Evolutionary conservation across 306 rosid genomes (phyloP).

Genomic region (Corylus heterophylla): DNA sequence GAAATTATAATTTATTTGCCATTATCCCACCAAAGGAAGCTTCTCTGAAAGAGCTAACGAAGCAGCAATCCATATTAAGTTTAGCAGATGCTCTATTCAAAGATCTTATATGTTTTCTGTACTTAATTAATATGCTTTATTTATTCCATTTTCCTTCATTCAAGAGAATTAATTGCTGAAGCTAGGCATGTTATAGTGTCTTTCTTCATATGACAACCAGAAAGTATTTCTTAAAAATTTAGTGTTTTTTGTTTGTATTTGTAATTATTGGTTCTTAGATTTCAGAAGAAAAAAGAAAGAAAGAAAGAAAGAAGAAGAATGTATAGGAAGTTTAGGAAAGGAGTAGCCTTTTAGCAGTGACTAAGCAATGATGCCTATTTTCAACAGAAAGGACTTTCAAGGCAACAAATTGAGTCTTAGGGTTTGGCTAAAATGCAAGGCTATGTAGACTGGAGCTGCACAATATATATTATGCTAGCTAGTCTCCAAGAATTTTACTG

Average conservation of each 20-base stretch:
- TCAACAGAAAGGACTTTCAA: too few species aligned
- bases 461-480: neutral
- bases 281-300: too few species aligned
- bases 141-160: neutral
- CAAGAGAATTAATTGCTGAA: neutral
- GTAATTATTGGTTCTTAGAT: too few species aligned
- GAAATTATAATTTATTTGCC: slow-evolving; percentile 13
- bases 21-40: slow-evolving; percentile 42
- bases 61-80: neutral
- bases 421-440: too few species aligned
- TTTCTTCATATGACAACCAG: neutral
- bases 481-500: neutral
- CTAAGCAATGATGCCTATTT: too few species aligned
- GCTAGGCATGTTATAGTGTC: neutral
- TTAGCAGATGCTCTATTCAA: neutral
- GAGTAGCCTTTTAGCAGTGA: too few species aligned
- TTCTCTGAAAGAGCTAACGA: slow-evolving; percentile 17
- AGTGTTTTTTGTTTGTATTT: neutral
- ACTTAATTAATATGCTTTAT: neutral
- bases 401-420: too few species aligned
- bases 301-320: too few species aligned
- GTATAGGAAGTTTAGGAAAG: too few species aligned
- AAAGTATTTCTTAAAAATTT: neutral
- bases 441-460: neutral
- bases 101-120: neutral